Evolutionary conservation across 2,329 filamentous ascomycete genomes (phyloP), one percentile per base, ranked within the genome.

Genomic region (Exophiala sideris): DNA sequence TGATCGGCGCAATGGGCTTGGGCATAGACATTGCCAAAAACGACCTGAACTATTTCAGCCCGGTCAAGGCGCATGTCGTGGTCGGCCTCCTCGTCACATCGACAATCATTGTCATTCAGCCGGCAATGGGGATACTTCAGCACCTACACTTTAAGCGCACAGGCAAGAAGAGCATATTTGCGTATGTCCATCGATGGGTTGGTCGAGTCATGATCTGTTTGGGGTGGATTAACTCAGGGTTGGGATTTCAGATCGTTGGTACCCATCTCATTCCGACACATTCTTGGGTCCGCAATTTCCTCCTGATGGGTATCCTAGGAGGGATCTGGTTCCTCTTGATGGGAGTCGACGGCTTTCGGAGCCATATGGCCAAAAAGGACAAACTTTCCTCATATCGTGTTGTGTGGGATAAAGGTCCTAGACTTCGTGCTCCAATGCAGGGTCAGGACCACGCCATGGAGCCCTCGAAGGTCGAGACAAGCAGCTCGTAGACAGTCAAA

Each of bases 51-150:
- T 56, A 45, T 38, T 52, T 56, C 34, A 34, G 36, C 24, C 38
- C 42, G 3, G 49, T 45, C 5, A 56, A 56, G 29, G 53, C 48
- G 14, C 53, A 56, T 12, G 49, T 56, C 12, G 53, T 49, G 32
- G 45, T 56, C n/a, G 53, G 53, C 12, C 45, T 56, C 14, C 45
- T 56, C 20, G 40, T 48, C 36, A 48, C 44, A 8, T 39, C 16
- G 9, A 56, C 70, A 2, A 63, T 87, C 0, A 72, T 88, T 3
- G 70, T 84, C 7, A 78, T 85, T 58, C 78, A 81, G 59, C 80
- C 80, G 0, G 64, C 76, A 2, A 68, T 80, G 35, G 80, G 80
- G 1, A 62, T 73, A 11, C 54, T 80, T 2, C 80, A 83, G 57
- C 80, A 83, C 61, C 52, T 65, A 3, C 60, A 76, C 36, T 83